Evolutionary conservation across 1,284 basidiomycete species (phyloP).

Genomic region (Vanrija humicola): DNA sequence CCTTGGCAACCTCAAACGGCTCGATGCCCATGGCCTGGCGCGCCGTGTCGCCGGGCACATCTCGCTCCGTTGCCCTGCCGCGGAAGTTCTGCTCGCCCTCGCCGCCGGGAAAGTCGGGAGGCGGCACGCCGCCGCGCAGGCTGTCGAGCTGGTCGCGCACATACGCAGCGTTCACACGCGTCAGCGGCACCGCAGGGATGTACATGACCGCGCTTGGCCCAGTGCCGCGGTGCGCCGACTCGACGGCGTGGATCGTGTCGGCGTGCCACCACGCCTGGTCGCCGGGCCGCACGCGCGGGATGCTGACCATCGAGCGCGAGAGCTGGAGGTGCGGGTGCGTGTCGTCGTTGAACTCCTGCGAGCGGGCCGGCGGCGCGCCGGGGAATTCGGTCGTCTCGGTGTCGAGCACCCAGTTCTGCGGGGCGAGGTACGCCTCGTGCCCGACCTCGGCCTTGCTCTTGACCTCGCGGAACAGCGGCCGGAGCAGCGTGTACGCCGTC

Average conservation of each 20-base stretch:
- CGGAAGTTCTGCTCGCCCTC: slow-evolving; percentile 61
- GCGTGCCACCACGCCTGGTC: slow-evolving; percentile 82
- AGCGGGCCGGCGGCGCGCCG: slow-evolving; percentile 58
- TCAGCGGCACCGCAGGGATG: slow-evolving; percentile 71
- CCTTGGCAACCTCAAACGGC: slow-evolving; percentile 22
- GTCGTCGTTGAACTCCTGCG: slow-evolving; percentile 60
- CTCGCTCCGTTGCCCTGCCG: slow-evolving; percentile 52
- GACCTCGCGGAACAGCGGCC: slow-evolving; percentile 63
- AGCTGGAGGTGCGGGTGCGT: slow-evolving; percentile 71
- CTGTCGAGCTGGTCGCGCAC: slow-evolving; percentile 58
- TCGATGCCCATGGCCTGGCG: slow-evolving; percentile 45
- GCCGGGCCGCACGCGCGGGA: slow-evolving; percentile 68
- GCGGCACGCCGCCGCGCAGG: slow-evolving; percentile 59
- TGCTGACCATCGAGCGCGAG: slow-evolving; percentile 65
- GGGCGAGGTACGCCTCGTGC: slow-evolving; percentile 49
- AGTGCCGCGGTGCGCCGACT: slow-evolving; percentile 58
- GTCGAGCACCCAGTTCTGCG: slow-evolving; percentile 64
- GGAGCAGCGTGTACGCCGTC: slow-evolving; percentile 69
- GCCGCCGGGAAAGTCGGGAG: slow-evolving; percentile 73
- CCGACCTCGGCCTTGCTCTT: slow-evolving; percentile 16
- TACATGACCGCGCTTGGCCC: slow-evolving; percentile 71
- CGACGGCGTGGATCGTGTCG: slow-evolving; percentile 70
- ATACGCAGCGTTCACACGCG: slow-evolving; percentile 61
- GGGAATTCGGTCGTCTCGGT: slow-evolving; percentile 60
- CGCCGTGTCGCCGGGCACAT: slow-evolving; percentile 54